Base-by-base conservation (phyloP, 805 yeast genomes). In the Cyberlindnera maclurae region DNA sequence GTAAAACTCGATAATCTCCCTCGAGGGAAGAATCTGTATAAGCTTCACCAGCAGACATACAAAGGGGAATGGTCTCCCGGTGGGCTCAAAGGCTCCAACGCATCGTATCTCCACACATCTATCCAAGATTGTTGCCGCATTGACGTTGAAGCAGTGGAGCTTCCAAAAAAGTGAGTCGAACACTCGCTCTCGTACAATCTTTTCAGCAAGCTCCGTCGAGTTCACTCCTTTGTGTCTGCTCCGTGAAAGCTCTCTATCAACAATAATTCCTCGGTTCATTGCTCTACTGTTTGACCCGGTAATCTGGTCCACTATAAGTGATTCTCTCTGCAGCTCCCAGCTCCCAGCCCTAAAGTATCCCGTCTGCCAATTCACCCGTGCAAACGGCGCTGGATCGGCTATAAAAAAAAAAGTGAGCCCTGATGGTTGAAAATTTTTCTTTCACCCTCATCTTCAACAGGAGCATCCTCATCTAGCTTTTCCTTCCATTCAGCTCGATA, bases 1-100 rank as follows among this genome's bases (percentile, higher is more conserved):
- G 45, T 74, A 70, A 38, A 77, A 70, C 13, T 63, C 53, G 3
- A 84, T 53, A 4, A 85, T 74, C 4, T 76, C 83, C 10, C 54
- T 51, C 2, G 69, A 50, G 0, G 97, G 97, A 44, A 76, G 76
- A 13, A 93, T 59, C 57, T 90, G 95, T 4, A 89, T 65, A 41
- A 90, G 56, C 46, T 90, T 77, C 52, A 86, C 75, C 26, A 87
- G 58, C 33, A 95, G 67, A 52, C 95, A 79, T n/a, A 85, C 55
- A 49, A 86, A 87, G 12, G 79, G 80, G 13, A 82, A 66, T 0
- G 94, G 93, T 43, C 75, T 60, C 26, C 77, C 76, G 16, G 62
- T 64, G 12, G 68, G 62, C 36, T 71, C 73, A n/a, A 72, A 61
- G 0, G 83, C 80, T 0, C 86, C 90, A 4, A 85, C 58, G 36